Evolutionary conservation across 495 filamentous ascomycete genomes (phyloP).

Genomic region (Talaromyces wortmannii): DNA sequence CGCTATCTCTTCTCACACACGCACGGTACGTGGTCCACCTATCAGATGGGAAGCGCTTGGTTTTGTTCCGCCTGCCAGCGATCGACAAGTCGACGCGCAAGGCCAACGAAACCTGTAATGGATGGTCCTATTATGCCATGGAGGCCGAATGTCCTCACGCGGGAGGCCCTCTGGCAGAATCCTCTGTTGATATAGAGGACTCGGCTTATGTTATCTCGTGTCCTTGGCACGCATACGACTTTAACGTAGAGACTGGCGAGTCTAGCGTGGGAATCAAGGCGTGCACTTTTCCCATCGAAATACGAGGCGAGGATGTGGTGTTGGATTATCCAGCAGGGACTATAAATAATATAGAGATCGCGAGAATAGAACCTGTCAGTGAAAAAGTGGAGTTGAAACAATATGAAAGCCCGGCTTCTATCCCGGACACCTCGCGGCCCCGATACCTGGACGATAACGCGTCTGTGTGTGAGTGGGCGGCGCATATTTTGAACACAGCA

Average conservation of each 20-base stretch:
- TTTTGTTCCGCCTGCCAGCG: conserved; percentile 40
- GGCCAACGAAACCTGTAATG: conserved; percentile 26
- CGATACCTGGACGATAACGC: conserved; percentile 36
- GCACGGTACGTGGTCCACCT: conserved; percentile 42
- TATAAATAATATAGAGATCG: conserved; percentile 17
- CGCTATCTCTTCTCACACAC: conserved; percentile 27
- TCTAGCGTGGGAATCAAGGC: conserved; percentile 47
- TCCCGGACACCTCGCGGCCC: conserved; percentile 1
- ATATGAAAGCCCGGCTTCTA: conserved; percentile 11
- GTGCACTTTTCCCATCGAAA: conserved; percentile 42
- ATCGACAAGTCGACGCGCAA: conserved; percentile 27
- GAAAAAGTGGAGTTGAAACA: conserved; percentile 45
- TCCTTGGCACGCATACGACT: conserved; percentile 51
- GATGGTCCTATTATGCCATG: conserved; percentile 49
- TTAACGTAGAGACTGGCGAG: conserved; percentile 49
- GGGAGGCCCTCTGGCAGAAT: conserved; percentile 44
- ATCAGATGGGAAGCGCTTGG: conserved; percentile 42
- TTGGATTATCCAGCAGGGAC: conserved; percentile 19
- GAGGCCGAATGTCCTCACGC: conserved; percentile 48
- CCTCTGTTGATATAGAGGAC: conserved; percentile 45
- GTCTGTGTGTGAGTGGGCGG: conserved; percentile 45
- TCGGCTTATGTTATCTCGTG: conserved; percentile 47
- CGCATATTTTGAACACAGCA: conserved; percentile 41
- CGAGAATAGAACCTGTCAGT: conserved; percentile 37
- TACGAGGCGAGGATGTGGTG: conserved; percentile 26